Base-by-base conservation (phyloP, 306 rosid species). In the Abrus precatorius region DNA sequence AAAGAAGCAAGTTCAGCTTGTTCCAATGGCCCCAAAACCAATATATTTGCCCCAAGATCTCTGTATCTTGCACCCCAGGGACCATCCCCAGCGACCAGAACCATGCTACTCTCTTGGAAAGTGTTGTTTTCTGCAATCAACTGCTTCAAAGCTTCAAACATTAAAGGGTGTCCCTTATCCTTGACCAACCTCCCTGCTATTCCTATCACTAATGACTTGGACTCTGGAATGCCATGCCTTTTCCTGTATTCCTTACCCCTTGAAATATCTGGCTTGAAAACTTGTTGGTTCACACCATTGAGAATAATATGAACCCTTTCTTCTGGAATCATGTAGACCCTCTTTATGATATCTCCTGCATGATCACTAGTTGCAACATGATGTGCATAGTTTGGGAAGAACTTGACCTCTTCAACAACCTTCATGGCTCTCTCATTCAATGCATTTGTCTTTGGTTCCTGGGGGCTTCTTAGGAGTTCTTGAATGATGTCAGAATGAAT, bases 291-390 rank as follows among this genome's bases (percentile, higher is more conserved):
- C 36, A 89, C 92, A 7, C 97, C 97, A 30, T 92, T 89, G n/a
- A 92, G 91, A 66, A 92, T 91, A 5, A 88, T 85, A 69, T 91
- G 97, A 34, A 92, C 88, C 12, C 89, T 80, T 59, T 91, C 90
- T 72, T 91, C 85, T 1, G 92, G 91, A 79, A 91, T 86, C 95
- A 91, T 89, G 77, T 91, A 91, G 36, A 92, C 86, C 80, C 93
- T 87, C 72, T 88, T 86, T 40, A 88, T 82, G 68, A 92, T 80
- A 64, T 92, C 97, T 32, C 93, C 97, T 9, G 86, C 91, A 63
- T 89, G 95, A 83, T 91, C 90, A 81, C 97, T 82, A 28, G 95
- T 92, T 6, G 95, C 94, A 8, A 92, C 92, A 60, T 92, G 91
- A 57, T 89, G 95, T 2, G 94, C 90, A 40, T 89, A 92, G 13